Evolutionary conservation across 257 asterid genomes (phyloP).

Genomic region (Solanum acaule): DNA sequence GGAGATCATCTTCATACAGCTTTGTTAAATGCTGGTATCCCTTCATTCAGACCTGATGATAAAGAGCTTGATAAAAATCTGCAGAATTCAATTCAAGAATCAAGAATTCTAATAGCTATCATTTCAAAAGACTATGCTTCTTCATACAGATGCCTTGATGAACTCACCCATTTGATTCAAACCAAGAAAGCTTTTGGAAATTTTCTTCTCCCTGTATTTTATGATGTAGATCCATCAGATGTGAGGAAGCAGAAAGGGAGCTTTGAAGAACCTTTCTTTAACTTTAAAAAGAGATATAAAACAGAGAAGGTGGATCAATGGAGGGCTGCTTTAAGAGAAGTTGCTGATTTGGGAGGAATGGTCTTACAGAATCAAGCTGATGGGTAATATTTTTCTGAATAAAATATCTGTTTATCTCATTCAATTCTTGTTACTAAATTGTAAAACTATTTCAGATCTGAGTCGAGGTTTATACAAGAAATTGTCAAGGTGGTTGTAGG

Average conservation of each 20-base stretch:
- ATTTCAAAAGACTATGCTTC: background rate
- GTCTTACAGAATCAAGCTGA: background rate
- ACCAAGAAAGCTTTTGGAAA: background rate
- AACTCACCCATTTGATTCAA: background rate
- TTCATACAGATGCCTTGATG: constrained; percentile 1
- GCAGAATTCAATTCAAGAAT: background rate
- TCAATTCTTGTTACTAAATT: background rate
- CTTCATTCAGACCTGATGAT: background rate
- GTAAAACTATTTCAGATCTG: background rate
- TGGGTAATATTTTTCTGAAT: background rate
- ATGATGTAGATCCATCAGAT: constrained; percentile 5
- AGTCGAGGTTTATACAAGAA: background rate
- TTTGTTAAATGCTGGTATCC: background rate
- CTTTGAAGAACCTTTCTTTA: background rate
- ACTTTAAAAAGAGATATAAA: background rate
- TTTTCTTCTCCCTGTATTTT: constrained; percentile 5
- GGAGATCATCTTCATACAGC: background rate
- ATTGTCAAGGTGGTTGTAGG: constrained; percentile 1
- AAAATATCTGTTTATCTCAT: background rate
- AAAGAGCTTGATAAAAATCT: background rate
- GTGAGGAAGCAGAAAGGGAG: background rate
- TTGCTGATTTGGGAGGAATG: constrained; percentile 7
- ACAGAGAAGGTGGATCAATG: background rate
- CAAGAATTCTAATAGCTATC: background rate
- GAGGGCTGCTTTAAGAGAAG: background rate